Percentiles rank a stretch among this genome's conserved stretches.
These are phyloP conservation scores for Backusella psychrophila DNA, from an alignment of 192 early-diverging fungal species.

Conservation along the genomic window DNA sequence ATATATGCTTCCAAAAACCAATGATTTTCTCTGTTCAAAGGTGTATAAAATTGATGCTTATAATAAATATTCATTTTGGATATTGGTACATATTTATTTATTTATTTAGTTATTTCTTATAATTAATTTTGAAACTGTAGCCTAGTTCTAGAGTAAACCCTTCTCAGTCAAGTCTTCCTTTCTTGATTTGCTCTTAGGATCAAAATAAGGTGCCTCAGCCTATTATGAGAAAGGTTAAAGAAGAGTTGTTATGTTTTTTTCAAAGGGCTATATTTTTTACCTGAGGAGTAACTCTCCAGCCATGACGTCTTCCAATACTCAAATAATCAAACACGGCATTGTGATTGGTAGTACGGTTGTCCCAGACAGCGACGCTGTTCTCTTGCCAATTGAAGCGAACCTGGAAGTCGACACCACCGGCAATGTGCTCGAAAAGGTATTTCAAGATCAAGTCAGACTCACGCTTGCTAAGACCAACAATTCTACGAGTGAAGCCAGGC, in stretches of 20 bases:
- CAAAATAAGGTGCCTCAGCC: slow-evolving; percentile 29
- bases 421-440: slow-evolving; percentile 52
- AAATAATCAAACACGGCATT: slow-evolving; percentile 36
- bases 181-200: slow-evolving; percentile 35
- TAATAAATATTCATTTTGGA: background rate
- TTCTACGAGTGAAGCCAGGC: slow-evolving; percentile 56
- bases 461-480: slow-evolving; percentile 44
- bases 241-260: background rate
- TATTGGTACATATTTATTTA: background rate
- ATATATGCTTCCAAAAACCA: too few relatives aligned
- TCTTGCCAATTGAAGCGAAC: slow-evolving; percentile 58
- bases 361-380: slow-evolving; percentile 66
- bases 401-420: slow-evolving; percentile 49
- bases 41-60: too few relatives aligned
- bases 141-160: background rate
- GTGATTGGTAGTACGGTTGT: slow-evolving; percentile 59
- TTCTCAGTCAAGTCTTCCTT: slow-evolving; percentile 10
- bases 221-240: background rate
- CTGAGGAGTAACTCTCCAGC: slow-evolving; percentile 37
- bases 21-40: too few relatives aligned
- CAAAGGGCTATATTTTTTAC: background rate
- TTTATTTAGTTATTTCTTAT: background rate
- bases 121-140: background rate
- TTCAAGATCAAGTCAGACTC: slow-evolving; percentile 60
- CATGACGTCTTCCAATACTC: slow-evolving; percentile 21